These are phyloP conservation scores for Stentor coeruleus DNA, from an alignment of 73 alveolate species.

Conservation along the genomic window DNA sequence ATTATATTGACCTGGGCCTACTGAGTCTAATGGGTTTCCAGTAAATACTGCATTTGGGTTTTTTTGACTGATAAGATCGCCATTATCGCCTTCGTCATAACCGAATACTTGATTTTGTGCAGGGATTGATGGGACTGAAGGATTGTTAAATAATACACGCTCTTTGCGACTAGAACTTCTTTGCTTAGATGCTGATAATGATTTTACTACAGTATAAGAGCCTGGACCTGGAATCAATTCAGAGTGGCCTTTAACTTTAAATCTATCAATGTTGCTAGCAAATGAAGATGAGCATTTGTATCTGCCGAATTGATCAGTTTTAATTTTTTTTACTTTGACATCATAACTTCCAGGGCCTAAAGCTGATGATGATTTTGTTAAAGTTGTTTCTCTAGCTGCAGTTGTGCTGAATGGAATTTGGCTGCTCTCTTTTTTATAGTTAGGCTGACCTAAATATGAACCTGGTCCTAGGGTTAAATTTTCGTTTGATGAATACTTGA, in stretches of 20 bases:
- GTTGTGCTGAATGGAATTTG: conserved; percentile 4
- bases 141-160: not conserved
- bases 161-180: not conserved
- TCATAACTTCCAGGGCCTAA: conserved; percentile 20
- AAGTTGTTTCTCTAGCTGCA: not conserved
- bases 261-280: conserved; percentile 11
- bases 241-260: not conserved
- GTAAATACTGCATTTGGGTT: not conserved
- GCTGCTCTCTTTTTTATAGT: not conserved
- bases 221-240: conserved; percentile 29
- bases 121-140: conserved; percentile 28
- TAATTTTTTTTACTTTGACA: not conserved
- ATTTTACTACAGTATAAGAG: not conserved
- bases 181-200: not conserved
- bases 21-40: conserved; percentile 12
- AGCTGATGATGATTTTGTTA: not conserved
- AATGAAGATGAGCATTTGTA: not conserved
- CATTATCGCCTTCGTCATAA: conserved; percentile 20
- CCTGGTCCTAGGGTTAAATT: conserved; percentile 17
- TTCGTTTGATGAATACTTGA: not conserved
- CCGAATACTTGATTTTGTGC: conserved; percentile 18
- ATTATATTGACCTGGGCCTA: conserved; percentile 31
- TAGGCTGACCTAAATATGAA: conserved; percentile 14
- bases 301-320: not conserved
- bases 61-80: conserved; percentile 7